phyloP scores from a whole-genome alignment of 176 grass and related monocot species.

The Rhipidocladum racemiflorum region DNA sequence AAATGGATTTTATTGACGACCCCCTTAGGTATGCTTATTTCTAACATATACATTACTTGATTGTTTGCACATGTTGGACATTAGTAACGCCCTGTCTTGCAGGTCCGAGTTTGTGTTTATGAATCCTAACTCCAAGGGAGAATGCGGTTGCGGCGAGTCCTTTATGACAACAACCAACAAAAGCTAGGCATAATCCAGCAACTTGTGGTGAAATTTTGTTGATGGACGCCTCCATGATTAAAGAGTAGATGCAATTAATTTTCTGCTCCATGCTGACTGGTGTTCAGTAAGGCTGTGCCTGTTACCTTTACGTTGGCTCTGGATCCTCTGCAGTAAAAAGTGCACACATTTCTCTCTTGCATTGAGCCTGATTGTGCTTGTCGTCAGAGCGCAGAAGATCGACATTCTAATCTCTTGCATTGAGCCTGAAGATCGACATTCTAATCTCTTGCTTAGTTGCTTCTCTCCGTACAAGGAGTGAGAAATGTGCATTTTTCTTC shows the following conservation, averaged over 20 bases:
- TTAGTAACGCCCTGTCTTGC: neutral
- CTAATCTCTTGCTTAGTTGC: neutral
- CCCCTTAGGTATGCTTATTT: constrained; percentile 44
- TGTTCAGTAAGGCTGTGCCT: neutral
- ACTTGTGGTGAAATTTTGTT: neutral
- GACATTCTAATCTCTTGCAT: no score
- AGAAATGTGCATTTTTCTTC: neutral
- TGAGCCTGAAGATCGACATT: neutral
- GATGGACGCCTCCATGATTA: neutral
- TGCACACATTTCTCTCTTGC: neutral
- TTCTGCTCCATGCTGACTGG: neutral
- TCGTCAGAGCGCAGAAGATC: no score
- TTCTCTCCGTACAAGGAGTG: neutral
- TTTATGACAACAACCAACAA: constrained; percentile 56
- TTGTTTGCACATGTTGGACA: neutral
- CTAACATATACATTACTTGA: neutral
- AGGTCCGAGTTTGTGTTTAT: constrained; percentile 75
- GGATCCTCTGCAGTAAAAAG: neutral
- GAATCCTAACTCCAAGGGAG: constrained; percentile 66
- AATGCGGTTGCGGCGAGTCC: constrained; percentile 63
- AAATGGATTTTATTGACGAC: constrained; percentile 76
- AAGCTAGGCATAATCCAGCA: neutral
- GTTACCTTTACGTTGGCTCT: neutral
- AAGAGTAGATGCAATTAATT: neutral
- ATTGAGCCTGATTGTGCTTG: neutral